Base-by-base conservation (phyloP, 2,329 filamentous ascomycete species). In the Penicillium verrucosum region DNA sequence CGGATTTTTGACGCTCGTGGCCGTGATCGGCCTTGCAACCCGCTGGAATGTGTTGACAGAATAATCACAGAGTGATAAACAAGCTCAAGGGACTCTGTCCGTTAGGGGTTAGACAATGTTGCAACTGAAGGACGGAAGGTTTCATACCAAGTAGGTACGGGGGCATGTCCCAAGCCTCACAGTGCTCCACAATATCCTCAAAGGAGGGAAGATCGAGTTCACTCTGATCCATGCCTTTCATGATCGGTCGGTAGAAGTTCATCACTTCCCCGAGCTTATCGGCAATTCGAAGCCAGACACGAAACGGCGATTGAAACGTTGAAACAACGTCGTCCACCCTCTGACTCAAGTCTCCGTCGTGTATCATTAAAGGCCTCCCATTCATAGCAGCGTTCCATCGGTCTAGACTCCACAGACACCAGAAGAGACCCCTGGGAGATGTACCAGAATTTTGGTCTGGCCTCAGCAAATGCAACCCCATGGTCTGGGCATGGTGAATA, bases 401-500 rank as follows among this genome's bases (percentile, higher is more conserved):
- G 46, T 67, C 65, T 27, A 67, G 55, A 27, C 58, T 63, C 65
- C 63, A 66, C 4, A 67, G 18, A 38, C 51, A 65, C 65, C 65
- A 67, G 30, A 67, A 66, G 0, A 66, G 32, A 7, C 50, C 43
- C 4, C 51, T 59, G 2, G 44, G 14, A 1, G 48, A 48, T 32
- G 48, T 45, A 10, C 23, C 36, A 16, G 59, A 23, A 18, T 57
- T 27, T 2, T 47, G 53, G 1, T 47, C 60, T 11, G 45, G 45
- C n/a, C 56, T 58, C n/a, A 41, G 43, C 34, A 63, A 47, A 48
- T 73, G 70, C 11, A 73, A 47, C 8, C 68, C 70, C 10, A 68
- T 57, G 1, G 70, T 69, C 37, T 68, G 66, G 4, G 70, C 65
- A 51, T 72, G 66, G 43, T 73, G 70, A 29, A 72, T 69, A 12